These are phyloP conservation scores for Gardenia jasminoides DNA, from an alignment of 257 asterid species.

Conservation along the genomic window DNA sequence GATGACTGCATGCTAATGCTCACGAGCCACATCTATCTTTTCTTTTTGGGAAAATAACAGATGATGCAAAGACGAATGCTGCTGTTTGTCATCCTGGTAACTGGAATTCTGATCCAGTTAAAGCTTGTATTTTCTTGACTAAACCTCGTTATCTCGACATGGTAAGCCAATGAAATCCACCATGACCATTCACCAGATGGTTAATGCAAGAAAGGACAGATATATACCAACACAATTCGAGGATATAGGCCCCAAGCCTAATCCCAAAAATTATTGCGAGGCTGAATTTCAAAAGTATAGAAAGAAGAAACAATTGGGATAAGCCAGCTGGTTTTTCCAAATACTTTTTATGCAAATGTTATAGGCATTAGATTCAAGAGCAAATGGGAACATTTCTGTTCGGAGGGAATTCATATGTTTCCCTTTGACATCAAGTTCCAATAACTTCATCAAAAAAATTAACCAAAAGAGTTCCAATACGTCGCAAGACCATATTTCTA, in stretches of 20 bases:
- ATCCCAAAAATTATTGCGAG: background rate
- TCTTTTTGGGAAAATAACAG: too few relatives aligned
- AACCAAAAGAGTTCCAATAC: background rate
- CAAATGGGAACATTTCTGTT: background rate
- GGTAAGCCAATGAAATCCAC: background rate
- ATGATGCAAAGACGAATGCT: too few relatives aligned
- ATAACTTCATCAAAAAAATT: too few relatives aligned
- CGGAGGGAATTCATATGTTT: background rate
- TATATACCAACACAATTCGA: too few relatives aligned
- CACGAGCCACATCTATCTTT: too few relatives aligned
- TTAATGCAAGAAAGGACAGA: too few relatives aligned
- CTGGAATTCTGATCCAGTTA: too few relatives aligned
- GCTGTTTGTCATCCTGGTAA: too few relatives aligned
- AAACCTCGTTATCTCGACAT: background rate
- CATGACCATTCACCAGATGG: too few relatives aligned
- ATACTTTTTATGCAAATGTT: background rate
- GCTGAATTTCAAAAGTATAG: too few relatives aligned
- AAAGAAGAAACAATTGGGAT: background rate
- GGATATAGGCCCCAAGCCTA: too few relatives aligned
- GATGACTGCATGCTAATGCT: too few relatives aligned
- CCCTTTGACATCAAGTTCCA: background rate
- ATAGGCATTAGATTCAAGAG: background rate
- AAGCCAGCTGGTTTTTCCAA: background rate
- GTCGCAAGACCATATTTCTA: background rate
- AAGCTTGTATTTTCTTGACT: background rate